Conservation (phyloP, 176 grass and related monocot genomes). For the Bothriochloa decipiens region DNA sequence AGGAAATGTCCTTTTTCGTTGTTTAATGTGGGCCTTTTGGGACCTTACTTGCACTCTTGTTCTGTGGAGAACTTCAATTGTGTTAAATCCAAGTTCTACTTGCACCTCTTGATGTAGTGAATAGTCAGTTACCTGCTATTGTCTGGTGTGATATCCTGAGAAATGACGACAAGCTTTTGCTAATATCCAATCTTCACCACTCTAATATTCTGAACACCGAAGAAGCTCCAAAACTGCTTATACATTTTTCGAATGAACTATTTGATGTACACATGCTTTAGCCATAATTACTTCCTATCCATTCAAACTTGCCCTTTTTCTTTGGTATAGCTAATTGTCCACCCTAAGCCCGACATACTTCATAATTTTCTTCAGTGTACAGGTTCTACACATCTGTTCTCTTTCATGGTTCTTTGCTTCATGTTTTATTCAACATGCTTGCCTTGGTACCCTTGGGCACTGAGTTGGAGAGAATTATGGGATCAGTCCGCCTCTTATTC, state of each 20-base stretch:
- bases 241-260: not conserved
- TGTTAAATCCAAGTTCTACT: slow-evolving; percentile 4
- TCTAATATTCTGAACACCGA: slow-evolving; percentile 19
- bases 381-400: slow-evolving; percentile 90
- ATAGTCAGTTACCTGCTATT: not conserved
- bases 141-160: not conserved
- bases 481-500: slow-evolving; percentile 88
- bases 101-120: not conserved
- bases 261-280: slow-evolving; percentile 18
- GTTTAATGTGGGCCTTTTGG: not conserved
- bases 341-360: slow-evolving; percentile 3
- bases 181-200: slow-evolving; percentile 9
- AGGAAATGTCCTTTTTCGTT: not conserved
- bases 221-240: not conserved
- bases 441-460: slow-evolving; percentile 85
- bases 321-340: slow-evolving; percentile 23
- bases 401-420: slow-evolving; percentile 91
- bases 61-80: not conserved
- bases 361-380: slow-evolving; percentile 66
- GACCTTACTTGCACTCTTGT: not conserved
- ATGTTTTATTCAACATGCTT: slow-evolving; percentile 98
- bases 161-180: not conserved
- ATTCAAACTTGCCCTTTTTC: not conserved
- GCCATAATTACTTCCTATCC: not conserved
- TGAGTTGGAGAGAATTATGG: slow-evolving; percentile 97